Base-by-base conservation (phyloP, 192 early-diverging fungal genomes). In the Podila minutissima region DNA sequence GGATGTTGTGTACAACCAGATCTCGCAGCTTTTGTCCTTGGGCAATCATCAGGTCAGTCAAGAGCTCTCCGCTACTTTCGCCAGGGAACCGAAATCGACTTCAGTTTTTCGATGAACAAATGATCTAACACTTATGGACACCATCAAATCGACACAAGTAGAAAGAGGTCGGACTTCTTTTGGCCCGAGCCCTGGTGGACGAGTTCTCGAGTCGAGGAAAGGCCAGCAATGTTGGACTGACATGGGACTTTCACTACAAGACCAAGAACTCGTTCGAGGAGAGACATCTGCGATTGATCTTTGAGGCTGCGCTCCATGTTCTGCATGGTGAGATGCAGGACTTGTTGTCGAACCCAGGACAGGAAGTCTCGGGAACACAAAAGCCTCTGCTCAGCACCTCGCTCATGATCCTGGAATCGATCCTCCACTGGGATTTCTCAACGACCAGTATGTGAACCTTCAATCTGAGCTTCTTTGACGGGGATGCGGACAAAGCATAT, bases 211-310 rank as follows among this genome's bases (percentile, higher is more conserved):
- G 83, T 46, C 63, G 77, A 50, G 84, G 82, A 28, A 88, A 88
- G 66, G 79, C 89, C 0, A 87, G 83, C 10, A 87, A 71, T n/a
- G 84, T 93, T 9, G 92, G 92, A 9, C 74, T 94, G 59, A 84
- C 87, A 31, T 90, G 86, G 85, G 90, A 94, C 67, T 90, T 89
- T 64, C 91, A 94, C 65, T 73, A 89, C 60, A 90, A 87, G 31
- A 87, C 87, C 41, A 91, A 91, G 66, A 75, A 75, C 26, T 85
- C 83, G 24, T 94, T 94, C 69, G 92, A 93, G 82, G 89, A 88
- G 55, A 73, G 70, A 57, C 83, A 84, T 62, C 82, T 91, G 20
- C 82, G 81, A 11, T 71, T 76, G 28, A 63, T 91, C 24, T 92
- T 91, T 64, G 85, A 89, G 55, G 70, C 87, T 19, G 66, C 87